Conservation (phyloP, 345 rosid genomes). For the Eucalyptus leucophloia region DNA sequence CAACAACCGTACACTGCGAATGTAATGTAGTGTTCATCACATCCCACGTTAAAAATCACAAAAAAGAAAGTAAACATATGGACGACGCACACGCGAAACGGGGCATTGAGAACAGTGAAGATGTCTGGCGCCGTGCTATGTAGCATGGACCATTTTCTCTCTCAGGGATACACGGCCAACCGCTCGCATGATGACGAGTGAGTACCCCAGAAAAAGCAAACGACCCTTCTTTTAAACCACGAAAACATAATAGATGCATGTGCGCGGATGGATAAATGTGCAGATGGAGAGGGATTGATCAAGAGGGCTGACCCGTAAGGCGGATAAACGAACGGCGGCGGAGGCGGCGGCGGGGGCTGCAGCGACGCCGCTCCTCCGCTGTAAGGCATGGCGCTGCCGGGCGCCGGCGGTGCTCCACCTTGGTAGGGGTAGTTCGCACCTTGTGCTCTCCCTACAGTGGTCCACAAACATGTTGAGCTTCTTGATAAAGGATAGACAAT, state of each 20-base stretch:
- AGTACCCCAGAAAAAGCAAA: background rate
- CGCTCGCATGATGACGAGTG: background rate
- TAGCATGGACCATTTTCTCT: background rate
- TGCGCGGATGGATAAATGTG: background rate
- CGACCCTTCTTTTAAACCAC: background rate
- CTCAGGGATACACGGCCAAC: background rate
- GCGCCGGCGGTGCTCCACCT: conserved; percentile 14
- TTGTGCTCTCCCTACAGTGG: conserved; percentile 47
- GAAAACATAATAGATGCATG: background rate
- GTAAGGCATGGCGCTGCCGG: conserved; percentile 13
- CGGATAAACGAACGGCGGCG: conserved; percentile 34
- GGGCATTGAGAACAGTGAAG: background rate
- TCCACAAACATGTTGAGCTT: background rate
- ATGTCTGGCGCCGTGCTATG: background rate
- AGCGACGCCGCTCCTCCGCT: conserved; percentile 39
- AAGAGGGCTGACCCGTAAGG: conserved; percentile 40
- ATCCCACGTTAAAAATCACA: background rate
- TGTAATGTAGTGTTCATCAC: background rate
- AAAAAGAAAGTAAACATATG: background rate
- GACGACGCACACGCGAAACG: background rate
- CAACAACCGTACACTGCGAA: background rate
- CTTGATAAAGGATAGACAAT: background rate
- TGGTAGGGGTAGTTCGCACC: conserved; percentile 43
- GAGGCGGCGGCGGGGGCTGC: conserved; percentile 9
- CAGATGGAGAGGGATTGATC: background rate